Conservation (phyloP, 108 stramenopile genomes). For the Nitzschia putrida region DNA sequence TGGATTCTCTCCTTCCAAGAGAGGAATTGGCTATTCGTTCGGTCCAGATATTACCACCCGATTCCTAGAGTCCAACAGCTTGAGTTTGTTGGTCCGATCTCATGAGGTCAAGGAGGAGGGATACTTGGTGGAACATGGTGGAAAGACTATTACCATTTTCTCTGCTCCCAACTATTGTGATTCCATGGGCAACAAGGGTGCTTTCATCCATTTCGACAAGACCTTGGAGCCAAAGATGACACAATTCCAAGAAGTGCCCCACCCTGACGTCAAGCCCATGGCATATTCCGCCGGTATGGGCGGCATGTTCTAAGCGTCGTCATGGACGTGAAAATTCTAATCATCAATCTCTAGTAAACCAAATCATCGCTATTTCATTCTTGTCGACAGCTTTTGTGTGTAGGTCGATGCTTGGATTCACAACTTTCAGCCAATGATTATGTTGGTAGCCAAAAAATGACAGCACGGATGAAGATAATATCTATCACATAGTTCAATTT, state of each 20-base stretch:
- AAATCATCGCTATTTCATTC: too few relatives aligned
- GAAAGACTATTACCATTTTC: conserved; percentile 98
- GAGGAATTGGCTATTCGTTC: conserved; percentile 96
- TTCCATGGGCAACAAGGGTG: conserved; percentile 99
- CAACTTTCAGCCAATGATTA: too few relatives aligned
- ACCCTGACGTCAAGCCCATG: conserved; percentile 98
- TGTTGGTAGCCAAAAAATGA: too few relatives aligned
- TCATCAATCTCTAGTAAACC: too few relatives aligned
- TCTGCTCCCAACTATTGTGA: conserved; percentile 99
- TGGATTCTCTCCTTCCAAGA: conserved; percentile 89
- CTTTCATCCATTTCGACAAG: conserved; percentile 91
- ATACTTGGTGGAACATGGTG: conserved; percentile 98
- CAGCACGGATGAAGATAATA: too few relatives aligned
- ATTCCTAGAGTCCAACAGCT: conserved; percentile 84
- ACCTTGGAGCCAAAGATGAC: conserved; percentile 86
- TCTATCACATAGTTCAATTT: too few relatives aligned
- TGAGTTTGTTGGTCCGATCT: conserved; percentile 86
- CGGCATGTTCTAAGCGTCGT: conserved; percentile 51
- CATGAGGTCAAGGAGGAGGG: conserved; percentile 99
- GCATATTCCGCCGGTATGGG: conserved; percentile 95
- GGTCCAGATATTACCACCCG: conserved; percentile 93
- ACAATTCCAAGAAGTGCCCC: conserved; percentile 88
- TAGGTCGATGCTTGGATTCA: too few relatives aligned
- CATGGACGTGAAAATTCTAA: not conserved
- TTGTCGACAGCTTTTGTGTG: too few relatives aligned